Percentiles rank a stretch among this genome's conserved stretches.
Evolutionary conservation across 2,329 filamentous ascomycete genomes (phyloP).

Genomic region (Chaetomium strumarium): DNA sequence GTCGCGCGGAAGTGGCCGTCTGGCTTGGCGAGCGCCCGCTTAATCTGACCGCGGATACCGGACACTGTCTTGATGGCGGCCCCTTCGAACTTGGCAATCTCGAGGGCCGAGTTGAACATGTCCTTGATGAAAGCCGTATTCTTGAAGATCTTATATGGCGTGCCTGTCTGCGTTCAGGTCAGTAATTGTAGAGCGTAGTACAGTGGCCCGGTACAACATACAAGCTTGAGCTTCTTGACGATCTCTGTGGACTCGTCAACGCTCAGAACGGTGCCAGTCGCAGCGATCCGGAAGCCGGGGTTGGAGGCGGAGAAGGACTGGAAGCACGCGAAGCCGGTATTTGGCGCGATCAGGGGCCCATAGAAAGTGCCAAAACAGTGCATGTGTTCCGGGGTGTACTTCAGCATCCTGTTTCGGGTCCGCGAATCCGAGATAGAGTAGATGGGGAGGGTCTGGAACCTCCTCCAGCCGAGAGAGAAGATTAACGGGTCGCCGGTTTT

Average conservation of each 20-base stretch:
- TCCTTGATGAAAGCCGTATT: conserved; percentile 98
- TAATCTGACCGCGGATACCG: conserved; percentile 93
- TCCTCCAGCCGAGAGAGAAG: conserved; percentile 91
- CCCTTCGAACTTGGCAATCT: conserved; percentile 97
- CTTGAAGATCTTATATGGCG: conserved; percentile 97
- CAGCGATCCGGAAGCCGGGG: conserved; percentile 88
- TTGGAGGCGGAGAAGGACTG: conserved; percentile 80
- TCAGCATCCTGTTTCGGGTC: conserved; percentile 93
- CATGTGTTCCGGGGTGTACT: conserved; percentile 99
- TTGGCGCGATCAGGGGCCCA: conserved; percentile 88
- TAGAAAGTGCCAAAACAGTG: conserved; percentile 97
- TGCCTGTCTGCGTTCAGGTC: conserved; percentile 52
- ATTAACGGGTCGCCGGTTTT: conserved; percentile 98
- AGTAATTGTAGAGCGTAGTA: neutral
- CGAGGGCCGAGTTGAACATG: conserved; percentile 90
- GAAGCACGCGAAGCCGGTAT: conserved; percentile 91
- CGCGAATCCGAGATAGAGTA: conserved; percentile 95
- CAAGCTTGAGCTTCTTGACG: conserved; percentile 96
- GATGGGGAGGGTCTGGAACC: conserved; percentile 87
- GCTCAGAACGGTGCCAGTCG: conserved; percentile 85
- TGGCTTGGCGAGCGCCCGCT: conserved; percentile 85
- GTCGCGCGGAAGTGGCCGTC: conserved; percentile 95
- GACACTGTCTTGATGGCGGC: conserved; percentile 94
- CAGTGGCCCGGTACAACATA: neutral
- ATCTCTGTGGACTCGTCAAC: conserved; percentile 96